phyloP scores from a whole-genome alignment of 371 early-diverging fungal genomes.

The Mortierella sp. region DNA sequence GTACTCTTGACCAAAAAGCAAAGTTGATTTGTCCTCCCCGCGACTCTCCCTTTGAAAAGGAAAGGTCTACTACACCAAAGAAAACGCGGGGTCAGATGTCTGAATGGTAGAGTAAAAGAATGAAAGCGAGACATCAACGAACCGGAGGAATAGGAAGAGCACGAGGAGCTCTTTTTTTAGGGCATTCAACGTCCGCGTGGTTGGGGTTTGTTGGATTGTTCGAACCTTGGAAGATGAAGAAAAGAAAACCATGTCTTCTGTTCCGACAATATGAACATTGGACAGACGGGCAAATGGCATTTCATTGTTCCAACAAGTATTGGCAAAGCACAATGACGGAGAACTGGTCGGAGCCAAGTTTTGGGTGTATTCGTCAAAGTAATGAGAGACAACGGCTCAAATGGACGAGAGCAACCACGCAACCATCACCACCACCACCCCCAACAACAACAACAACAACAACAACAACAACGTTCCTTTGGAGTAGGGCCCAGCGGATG shows the following conservation, averaged over 20 bases:
- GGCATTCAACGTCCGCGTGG: not conserved
- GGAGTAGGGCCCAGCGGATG: not conserved
- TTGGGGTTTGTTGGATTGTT: not conserved
- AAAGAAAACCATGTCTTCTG: not conserved
- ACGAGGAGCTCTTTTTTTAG: not conserved
- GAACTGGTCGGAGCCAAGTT: not conserved
- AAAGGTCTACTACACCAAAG: constrained; percentile 1
- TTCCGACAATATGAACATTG: not conserved
- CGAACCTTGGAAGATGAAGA: not conserved
- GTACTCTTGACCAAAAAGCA: not conserved
- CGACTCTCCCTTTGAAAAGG: not conserved
- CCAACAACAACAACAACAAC: too few relatives aligned
- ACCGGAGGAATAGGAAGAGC: not conserved
- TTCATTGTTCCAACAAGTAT: too few relatives aligned
- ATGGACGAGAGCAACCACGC: too few relatives aligned
- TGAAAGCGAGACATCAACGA: not conserved
- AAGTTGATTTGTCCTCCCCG: constrained; percentile 6
- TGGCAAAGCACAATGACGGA: too few relatives aligned
- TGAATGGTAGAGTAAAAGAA: not conserved
- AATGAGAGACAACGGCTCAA: not conserved
- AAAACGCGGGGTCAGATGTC: not conserved
- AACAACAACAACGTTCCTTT: too few relatives aligned
- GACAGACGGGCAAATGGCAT: too few relatives aligned
- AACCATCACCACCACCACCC: too few relatives aligned
- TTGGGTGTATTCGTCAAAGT: not conserved